Base-by-base conservation (phyloP, 257 asterid genomes). In the Thymus mandschuricus region DNA sequence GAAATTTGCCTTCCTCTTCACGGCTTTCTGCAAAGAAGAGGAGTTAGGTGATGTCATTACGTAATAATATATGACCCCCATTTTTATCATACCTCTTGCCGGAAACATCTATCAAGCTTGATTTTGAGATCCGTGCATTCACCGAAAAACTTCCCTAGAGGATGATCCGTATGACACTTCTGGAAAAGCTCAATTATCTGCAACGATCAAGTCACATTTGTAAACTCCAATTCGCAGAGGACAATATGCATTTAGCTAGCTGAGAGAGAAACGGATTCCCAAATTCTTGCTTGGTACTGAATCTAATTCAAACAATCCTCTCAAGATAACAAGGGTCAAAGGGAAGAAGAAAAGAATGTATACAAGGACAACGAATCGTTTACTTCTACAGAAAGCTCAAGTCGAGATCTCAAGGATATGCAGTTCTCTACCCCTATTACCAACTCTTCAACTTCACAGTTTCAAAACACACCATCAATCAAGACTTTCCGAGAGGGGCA, bases 151-250 rank as follows among this genome's bases (percentile, higher is more conserved):
- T 90, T 90, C 70, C 92, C 90, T 8, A 90, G 51, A 59, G 96
- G 96, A 81, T 90, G 96, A 78, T 88, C 93, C 40, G 65, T 60
- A 68, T 90, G 97, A 70, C 97, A 90, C 80, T 82, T 90, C 66
- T 90, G 97, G 75, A 90, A 90, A 81, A 72, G 57, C 79, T 90
- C 90, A 64, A 90, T 90, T 61, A 88, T 85, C 97, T 90, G 88
- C 69, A 76, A 34, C 66, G 29, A n/a, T 61, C 9, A 73, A 68
- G 11, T 33, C 46, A 5, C 13, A 64, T 57, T 61, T 21, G 34
- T 64, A 10, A 71, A 27, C 21, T 34, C 29, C 45, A 49, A 30
- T n/a, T 21, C 28, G 13, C 31, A 45, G 6, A 38, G 41, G 41
- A 38, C 41, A 5, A 0, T 4, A 38, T 38, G 41, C 41, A 38